Evolutionary conservation across 2,329 filamentous ascomycete species (phyloP).

Genomic region (Camptophora hylomeconis): DNA sequence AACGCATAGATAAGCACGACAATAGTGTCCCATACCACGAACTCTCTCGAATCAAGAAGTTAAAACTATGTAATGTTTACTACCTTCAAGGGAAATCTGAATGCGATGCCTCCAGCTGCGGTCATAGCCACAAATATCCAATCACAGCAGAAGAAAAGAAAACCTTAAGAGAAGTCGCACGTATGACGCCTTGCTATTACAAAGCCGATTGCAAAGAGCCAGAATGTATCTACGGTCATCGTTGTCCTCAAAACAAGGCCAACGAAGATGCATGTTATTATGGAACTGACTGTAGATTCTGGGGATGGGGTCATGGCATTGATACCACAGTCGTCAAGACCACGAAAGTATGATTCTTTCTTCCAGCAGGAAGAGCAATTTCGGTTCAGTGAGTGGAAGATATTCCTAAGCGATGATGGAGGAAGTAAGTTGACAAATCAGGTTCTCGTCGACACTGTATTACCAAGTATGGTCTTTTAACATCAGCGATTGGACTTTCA

Average conservation of each 20-base stretch:
- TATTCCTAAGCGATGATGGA: no score
- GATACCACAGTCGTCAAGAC: constrained; percentile 44
- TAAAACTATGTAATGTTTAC: constrained; percentile 51
- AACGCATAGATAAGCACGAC: constrained; percentile 43
- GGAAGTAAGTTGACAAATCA: no score
- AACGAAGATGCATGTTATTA: constrained; percentile 44
- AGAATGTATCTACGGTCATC: constrained; percentile 52
- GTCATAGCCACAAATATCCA: constrained; percentile 42
- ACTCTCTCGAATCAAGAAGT: constrained; percentile 45
- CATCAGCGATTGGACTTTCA: no score
- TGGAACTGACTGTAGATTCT: constrained; percentile 46
- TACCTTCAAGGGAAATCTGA: constrained; percentile 40
- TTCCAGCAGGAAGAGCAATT: no score
- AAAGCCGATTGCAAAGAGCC: constrained; percentile 44
- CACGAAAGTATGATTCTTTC: constrained; percentile 32
- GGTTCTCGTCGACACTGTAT: no score
- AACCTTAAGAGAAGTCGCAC: constrained; percentile 44
- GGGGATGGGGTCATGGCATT: constrained; percentile 43
- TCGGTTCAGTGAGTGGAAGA: no score
- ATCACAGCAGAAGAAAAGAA: constrained; percentile 40
- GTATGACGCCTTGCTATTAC: constrained; percentile 49
- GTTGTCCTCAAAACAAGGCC: constrained; percentile 42
- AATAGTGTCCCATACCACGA: constrained; percentile 41
- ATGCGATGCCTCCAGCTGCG: constrained; percentile 44
- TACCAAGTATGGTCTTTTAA: no score